These are phyloP conservation scores for Lactarius psammicola DNA, from an alignment of 768 basidiomycete species.

Conservation along the genomic window DNA sequence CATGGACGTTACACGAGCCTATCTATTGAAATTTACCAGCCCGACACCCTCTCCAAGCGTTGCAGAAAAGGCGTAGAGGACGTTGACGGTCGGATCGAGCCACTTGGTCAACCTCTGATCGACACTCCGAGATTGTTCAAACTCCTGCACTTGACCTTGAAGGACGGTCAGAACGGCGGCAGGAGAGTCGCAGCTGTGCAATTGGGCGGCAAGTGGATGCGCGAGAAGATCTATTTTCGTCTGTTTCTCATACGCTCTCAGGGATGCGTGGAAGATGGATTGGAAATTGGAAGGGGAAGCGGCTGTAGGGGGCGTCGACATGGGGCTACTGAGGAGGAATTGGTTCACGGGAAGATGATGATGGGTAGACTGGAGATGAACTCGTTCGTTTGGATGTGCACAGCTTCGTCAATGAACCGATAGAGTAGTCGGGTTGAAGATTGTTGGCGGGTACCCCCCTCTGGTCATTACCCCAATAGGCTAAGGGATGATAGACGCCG, in stretches of 20 bases:
- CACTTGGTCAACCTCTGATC: not conserved
- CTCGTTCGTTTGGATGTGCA: not conserved
- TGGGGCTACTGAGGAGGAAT: not conserved
- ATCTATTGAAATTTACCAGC: not conserved
- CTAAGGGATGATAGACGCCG: no score
- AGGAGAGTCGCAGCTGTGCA: not conserved
- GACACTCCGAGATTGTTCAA: not conserved
- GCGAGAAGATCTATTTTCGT: not conserved
- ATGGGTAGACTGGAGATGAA: not conserved
- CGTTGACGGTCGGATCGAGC: not conserved
- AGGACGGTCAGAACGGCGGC: not conserved
- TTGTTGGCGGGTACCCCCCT: no score
- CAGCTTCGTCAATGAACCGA: not conserved
- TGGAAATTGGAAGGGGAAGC: not conserved
- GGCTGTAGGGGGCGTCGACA: not conserved
- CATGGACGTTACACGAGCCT: not conserved
- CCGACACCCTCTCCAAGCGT: not conserved
- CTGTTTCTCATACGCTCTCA: not conserved
- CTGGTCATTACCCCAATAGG: no score
- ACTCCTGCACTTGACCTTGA: not conserved
- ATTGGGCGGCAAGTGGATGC: not conserved
- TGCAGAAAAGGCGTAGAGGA: not conserved
- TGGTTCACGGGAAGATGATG: not conserved
- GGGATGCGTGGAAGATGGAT: not conserved
- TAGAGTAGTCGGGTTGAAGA: not conserved